A percentile compares a stretch with the other conserved stretches of the same genome.
Conservation (phyloP, 1,284 basidiomycete species). For the Schizophyllum amplum region DNA sequence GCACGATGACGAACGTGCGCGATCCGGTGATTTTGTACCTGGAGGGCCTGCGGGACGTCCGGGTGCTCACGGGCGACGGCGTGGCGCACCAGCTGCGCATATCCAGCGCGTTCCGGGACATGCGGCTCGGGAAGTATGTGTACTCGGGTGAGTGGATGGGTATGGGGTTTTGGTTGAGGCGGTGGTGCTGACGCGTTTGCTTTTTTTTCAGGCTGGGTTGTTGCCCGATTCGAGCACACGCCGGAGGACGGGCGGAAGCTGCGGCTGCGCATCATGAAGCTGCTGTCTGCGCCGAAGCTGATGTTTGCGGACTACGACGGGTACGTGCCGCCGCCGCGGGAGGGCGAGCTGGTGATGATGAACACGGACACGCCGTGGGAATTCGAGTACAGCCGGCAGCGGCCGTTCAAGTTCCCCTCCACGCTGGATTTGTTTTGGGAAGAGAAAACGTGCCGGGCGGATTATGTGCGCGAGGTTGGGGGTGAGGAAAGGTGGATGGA, state of each 20-base stretch:
- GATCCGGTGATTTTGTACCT: conserved; percentile 5
- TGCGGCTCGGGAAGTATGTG: background rate
- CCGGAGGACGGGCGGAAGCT: background rate
- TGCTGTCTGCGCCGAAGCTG: conserved; percentile 5
- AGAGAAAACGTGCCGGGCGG: background rate
- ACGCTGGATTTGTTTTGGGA: background rate
- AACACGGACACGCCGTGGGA: background rate
- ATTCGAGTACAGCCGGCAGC: background rate
- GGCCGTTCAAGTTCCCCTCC: background rate
- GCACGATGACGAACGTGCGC: background rate
- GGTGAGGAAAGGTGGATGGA: background rate
- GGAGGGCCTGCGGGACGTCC: background rate
- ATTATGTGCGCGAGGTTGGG: background rate
- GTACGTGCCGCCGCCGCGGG: conserved; percentile 5
- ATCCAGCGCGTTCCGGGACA: conserved; percentile 3
- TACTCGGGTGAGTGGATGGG: background rate
- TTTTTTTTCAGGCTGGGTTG: conserved; percentile 2
- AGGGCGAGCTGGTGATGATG: conserved; percentile 7
- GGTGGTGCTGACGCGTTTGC: no score
- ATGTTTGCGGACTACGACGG: conserved; percentile 5
- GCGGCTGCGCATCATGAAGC: conserved; percentile 8
- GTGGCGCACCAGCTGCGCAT: background rate
- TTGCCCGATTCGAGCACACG: conserved; percentile 10
- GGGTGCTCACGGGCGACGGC: background rate
- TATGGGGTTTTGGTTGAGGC: no score